A percentile compares a stretch with the other conserved stretches of the same genome.
Conservation (phyloP, 164 flowering plant species). For the Vitis rotundifolia region DNA sequence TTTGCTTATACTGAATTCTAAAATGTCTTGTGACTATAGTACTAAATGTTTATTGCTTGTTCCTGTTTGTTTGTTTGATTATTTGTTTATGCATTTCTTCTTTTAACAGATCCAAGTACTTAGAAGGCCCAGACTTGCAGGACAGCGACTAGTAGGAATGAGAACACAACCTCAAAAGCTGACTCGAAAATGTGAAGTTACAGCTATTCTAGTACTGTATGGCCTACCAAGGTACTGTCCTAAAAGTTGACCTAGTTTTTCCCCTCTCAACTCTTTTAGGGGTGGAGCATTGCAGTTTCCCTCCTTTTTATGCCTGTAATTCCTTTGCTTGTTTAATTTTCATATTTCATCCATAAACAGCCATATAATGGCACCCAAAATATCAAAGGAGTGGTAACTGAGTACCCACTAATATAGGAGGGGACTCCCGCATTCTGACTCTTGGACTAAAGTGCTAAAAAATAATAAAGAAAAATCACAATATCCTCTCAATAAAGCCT, state of each 20-base stretch:
- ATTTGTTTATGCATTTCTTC: too few species aligned
- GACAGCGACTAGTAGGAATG: slow-evolving; percentile 64
- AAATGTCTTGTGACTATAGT: neutral
- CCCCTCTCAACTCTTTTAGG: too few species aligned
- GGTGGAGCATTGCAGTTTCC: neutral
- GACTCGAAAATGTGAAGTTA: slow-evolving; percentile 84
- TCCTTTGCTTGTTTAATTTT: too few species aligned
- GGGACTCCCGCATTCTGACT: neutral
- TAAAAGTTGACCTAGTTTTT: too few species aligned
- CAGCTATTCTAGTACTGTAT: slow-evolving; percentile 91
- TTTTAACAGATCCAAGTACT: slow-evolving; percentile 42
- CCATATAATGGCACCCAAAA: too few species aligned
- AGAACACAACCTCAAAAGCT: slow-evolving; percentile 84
- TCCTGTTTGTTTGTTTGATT: slow-evolving; percentile 1
- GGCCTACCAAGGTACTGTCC: slow-evolving; percentile 85
- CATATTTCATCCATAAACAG: too few species aligned
- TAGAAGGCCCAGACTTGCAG: slow-evolving; percentile 72
- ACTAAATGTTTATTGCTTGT: neutral
- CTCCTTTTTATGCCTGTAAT: neutral
- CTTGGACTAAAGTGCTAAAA: neutral
- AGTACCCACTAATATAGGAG: neutral
- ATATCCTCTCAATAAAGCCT: neutral
- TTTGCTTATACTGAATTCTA: neutral
- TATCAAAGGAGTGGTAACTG: neutral
- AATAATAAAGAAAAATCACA: too few species aligned